A percentile compares a stretch with the other conserved stretches of the same genome.
phyloP scores from a whole-genome alignment of 2,329 filamentous ascomycete species.

The Aphanocladium album region DNA sequence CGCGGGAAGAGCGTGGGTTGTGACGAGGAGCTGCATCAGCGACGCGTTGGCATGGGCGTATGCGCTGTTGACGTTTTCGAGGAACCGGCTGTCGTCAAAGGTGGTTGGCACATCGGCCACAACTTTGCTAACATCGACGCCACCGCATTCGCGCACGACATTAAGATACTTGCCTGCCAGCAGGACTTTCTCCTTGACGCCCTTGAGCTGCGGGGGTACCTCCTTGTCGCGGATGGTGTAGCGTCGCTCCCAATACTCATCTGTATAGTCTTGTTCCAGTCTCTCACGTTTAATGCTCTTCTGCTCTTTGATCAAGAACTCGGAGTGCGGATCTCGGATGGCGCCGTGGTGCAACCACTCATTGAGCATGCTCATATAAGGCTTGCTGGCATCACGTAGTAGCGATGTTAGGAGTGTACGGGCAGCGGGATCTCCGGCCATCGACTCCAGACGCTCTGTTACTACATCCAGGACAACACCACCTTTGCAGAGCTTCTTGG shows the following conservation, averaged over 20 bases:
- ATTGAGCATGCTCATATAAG: slow-evolving; percentile 98
- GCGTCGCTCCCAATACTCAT: slow-evolving; percentile 98
- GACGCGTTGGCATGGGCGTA: slow-evolving; percentile 96
- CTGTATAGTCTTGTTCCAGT: slow-evolving; percentile 92
- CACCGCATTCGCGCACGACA: slow-evolving; percentile 93
- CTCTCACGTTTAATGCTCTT: slow-evolving; percentile 90
- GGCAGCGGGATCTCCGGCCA: slow-evolving; percentile 91
- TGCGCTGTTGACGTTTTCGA: slow-evolving; percentile 92
- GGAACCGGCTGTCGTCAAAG: slow-evolving; percentile 85
- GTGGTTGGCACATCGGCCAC: slow-evolving; percentile 84
- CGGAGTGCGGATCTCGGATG: slow-evolving; percentile 88
- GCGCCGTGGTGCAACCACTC: slow-evolving; percentile 96
- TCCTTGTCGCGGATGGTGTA: slow-evolving; percentile 92
- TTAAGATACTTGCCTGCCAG: slow-evolving; percentile 97
- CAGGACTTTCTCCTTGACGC: slow-evolving; percentile 88
- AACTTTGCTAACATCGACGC: slow-evolving; percentile 86
- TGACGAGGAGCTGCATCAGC: slow-evolving; percentile 82
- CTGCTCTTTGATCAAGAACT: slow-evolving; percentile 93
- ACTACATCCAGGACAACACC: slow-evolving; percentile 87
- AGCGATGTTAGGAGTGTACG: slow-evolving; percentile 75
- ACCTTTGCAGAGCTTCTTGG: slow-evolving; percentile 94
- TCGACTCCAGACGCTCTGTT: slow-evolving; percentile 76
- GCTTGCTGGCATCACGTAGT: slow-evolving; percentile 80
- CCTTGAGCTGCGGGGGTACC: slow-evolving; percentile 85
- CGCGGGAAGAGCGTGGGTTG: slow-evolving; percentile 84